Evolutionary conservation across 805 yeast species (phyloP), one percentile per base, ranked within the genome.

Genomic region (Candida berthetii): DNA sequence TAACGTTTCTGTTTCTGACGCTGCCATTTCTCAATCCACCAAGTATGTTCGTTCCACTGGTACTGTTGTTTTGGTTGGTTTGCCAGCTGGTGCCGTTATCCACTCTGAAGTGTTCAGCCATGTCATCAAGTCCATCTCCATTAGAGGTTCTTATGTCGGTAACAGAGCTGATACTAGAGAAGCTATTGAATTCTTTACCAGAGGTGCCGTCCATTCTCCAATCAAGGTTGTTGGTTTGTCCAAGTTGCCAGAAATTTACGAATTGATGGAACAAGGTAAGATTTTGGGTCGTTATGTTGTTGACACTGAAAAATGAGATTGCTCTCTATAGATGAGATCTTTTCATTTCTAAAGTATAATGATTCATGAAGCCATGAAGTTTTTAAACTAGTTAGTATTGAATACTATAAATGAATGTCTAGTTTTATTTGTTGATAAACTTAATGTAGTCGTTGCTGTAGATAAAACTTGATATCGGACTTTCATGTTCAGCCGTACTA

Each of bases 121-220:
- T 28, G 81, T 76, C 40, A 68, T 72, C 38, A 72, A 64, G 54
- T 69, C 76, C 31, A 58, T 76, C 45, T 64, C 58, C 47, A 72
- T 76, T 50, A 63, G 59, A 51, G 82, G 80, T 46, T 76, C 82
- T 37, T 74, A 73, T 53, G 82, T 76, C 37, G 82, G 82, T 45
- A 74, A 76, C 69, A 70, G 80, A 62, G 77, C 76, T 39, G 82
- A 76, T 57, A 66, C 80, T 19, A 66, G 74, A 47, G 82, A 76
- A 59, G 82, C 81, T 41, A 61, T 76, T 48, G 78, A 74, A 41
- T 73, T 74, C 64, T 76, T 74, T 57, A 41, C 63, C 43, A 63
- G 77, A 49, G 81, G 81, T 38, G 60, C 66, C 52, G 74, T 76
- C 54, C 62, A 62, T 50, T 71, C 79, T 39, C 77, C 79, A 44